Percentiles rank a stretch among this genome's conserved stretches.
phyloP scores from a whole-genome alignment of 805 yeast species.

The Wickerhamiella musiphila region DNA sequence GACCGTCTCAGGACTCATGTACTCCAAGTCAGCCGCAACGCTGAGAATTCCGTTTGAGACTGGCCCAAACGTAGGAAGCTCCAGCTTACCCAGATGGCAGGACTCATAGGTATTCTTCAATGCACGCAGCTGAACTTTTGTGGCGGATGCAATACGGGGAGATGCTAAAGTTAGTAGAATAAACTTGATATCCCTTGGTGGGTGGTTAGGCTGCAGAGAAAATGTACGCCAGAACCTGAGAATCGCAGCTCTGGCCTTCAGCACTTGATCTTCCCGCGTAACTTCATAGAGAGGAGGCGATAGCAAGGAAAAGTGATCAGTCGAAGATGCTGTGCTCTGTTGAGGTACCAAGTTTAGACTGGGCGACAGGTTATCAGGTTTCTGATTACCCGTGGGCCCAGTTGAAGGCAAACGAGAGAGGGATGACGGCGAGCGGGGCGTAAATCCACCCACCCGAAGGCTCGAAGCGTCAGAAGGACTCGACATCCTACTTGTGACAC shows the following conservation, averaged over 20 bases:
- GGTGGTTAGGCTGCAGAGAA: constrained; percentile 21
- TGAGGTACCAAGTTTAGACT: no score
- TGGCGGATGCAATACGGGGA: constrained; percentile 6
- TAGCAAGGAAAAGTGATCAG: constrained; percentile 9
- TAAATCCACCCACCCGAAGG: no score
- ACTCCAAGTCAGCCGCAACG: constrained; percentile 11
- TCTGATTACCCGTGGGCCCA: no score
- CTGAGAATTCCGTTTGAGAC: constrained; percentile 10
- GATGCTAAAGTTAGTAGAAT: constrained; percentile 14
- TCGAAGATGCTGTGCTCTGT: no score
- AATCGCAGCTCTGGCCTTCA: constrained; percentile 23
- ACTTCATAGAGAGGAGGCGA: constrained; percentile 20
- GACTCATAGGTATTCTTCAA: constrained; percentile 21
- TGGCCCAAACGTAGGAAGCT: constrained; percentile 13
- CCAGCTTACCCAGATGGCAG: constrained; percentile 20
- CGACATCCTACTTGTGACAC: no score
- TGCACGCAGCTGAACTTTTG: constrained; percentile 10
- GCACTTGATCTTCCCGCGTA: constrained; percentile 14
- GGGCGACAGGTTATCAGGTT: no score
- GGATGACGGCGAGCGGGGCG: no score
- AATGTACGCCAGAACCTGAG: constrained; percentile 25
- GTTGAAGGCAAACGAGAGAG: no score
- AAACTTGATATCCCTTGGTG: constrained; percentile 17
- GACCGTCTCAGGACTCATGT: constrained; percentile 12
- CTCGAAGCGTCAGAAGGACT: no score